A percentile compares a stretch with the other conserved stretches of the same genome.
phyloP scores from a whole-genome alignment of 176 grass and related monocot species.

The Carex pumila region DNA sequence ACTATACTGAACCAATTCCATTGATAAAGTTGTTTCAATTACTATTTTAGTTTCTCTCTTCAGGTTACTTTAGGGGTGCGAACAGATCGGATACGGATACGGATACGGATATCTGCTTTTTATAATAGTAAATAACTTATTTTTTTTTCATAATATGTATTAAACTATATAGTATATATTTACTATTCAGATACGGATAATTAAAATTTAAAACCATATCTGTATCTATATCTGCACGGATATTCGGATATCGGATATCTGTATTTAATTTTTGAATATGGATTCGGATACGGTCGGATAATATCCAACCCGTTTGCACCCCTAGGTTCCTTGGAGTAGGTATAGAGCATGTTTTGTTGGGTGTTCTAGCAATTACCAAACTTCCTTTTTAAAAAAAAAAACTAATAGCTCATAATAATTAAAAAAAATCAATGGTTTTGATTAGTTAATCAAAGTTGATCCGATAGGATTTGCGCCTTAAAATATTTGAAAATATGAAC shows the following conservation, averaged over 20 bases:
- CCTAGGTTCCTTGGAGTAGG: not conserved
- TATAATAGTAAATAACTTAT: too few species aligned
- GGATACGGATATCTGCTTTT: too few species aligned
- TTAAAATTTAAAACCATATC: too few species aligned
- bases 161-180: too few species aligned
- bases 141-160: too few species aligned
- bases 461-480: constrained; percentile 17
- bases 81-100: too few species aligned
- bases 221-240: too few species aligned
- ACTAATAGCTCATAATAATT: not conserved
- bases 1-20: not conserved
- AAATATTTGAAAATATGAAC: constrained; percentile 3
- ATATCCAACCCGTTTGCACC: too few species aligned
- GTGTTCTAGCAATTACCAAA: not conserved
- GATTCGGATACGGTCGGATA: too few species aligned
- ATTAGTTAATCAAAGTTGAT: constrained; percentile 21
- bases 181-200: too few species aligned
- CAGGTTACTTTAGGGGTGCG: not conserved
- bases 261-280: too few species aligned
- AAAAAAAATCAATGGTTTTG: not conserved
- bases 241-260: too few species aligned
- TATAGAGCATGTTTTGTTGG: not conserved
- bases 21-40: not conserved
- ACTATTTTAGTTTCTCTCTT: not conserved
- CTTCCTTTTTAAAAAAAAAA: not conserved